A percentile compares a stretch with the other conserved stretches of the same genome.
Conservation (phyloP, 2,329 filamentous ascomycete species). For the Drechslerella stenobrocha region DNA sequence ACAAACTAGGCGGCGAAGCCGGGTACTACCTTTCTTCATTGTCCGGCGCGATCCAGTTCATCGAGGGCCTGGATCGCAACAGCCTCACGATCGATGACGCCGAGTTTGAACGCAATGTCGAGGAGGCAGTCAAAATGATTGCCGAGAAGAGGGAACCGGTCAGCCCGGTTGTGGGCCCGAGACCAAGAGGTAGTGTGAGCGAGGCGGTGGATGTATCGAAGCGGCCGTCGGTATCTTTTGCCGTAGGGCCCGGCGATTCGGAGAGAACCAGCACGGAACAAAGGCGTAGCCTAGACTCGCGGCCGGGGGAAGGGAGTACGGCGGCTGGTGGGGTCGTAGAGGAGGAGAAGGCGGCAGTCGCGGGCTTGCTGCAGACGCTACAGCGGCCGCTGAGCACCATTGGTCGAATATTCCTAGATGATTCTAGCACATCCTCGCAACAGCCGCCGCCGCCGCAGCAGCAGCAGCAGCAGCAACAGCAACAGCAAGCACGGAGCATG, state of each 20-base stretch:
- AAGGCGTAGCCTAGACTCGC: constrained; percentile 54
- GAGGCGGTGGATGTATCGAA: constrained; percentile 54
- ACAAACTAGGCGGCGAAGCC: constrained; percentile 95
- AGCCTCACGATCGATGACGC: constrained; percentile 90
- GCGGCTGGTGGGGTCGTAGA: constrained; percentile 54
- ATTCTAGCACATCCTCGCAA: constrained; percentile 57
- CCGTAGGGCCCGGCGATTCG: constrained; percentile 55
- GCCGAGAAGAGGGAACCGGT: constrained; percentile 61
- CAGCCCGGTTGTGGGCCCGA: constrained; percentile 31
- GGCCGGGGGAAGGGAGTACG: constrained; percentile 61
- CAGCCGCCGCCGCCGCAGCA: constrained; percentile 10
- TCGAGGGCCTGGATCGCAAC: constrained; percentile 93
- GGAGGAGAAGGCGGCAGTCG: constrained; percentile 79
- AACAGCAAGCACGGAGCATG: constrained; percentile 50
- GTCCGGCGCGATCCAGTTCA: constrained; percentile 87
- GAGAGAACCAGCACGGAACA: constrained; percentile 59
- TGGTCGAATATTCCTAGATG: constrained; percentile 88
- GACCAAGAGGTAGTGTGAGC: constrained; percentile 18
- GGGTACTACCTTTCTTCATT: constrained; percentile 97
- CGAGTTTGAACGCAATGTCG: constrained; percentile 95
- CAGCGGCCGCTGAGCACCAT: constrained; percentile 89
- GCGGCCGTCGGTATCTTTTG: constrained; percentile 55
- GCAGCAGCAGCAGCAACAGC: constrained; percentile 50
- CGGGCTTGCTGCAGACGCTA: constrained; percentile 83
- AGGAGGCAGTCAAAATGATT: constrained; percentile 91